These are phyloP conservation scores for Botrytis fragariae DNA, from an alignment of 2,329 filamentous ascomycete genomes.

Conservation along the genomic window DNA sequence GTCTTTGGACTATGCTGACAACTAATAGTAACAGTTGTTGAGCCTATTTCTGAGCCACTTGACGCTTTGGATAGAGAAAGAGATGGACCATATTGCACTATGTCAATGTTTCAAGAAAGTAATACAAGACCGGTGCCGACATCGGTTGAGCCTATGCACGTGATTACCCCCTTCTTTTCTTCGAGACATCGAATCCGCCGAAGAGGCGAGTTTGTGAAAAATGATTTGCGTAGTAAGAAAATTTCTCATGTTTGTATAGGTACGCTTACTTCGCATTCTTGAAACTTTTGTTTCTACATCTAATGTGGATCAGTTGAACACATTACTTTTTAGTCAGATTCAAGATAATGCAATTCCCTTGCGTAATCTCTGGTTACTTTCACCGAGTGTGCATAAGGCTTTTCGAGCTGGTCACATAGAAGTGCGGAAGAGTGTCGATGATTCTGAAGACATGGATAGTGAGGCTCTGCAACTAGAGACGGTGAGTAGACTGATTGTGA, in stretches of 20 bases:
- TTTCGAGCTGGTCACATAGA: background rate
- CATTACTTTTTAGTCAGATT: background rate
- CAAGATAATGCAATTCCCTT: background rate
- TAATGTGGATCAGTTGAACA: background rate
- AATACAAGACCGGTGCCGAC: background rate
- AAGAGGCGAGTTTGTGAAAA: background rate
- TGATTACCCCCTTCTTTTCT: background rate
- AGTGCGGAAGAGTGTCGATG: background rate
- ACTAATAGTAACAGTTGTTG: background rate
- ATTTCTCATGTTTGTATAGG: background rate
- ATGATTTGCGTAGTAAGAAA: background rate
- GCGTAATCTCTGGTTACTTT: background rate
- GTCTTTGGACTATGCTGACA: background rate
- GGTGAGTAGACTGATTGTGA: background rate
- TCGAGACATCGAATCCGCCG: background rate
- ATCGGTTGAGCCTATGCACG: background rate
- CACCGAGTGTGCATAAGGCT: background rate
- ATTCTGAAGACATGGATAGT: too few species aligned
- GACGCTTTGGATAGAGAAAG: background rate
- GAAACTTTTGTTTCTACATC: background rate
- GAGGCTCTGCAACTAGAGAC: background rate
- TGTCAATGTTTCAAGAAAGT: background rate
- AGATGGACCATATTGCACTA: constrained; percentile 4
- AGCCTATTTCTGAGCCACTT: background rate
- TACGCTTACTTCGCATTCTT: background rate